These are phyloP conservation scores for Mucor velutinosus DNA, from an alignment of 371 early-diverging fungal genomes.

Conservation along the genomic window DNA sequence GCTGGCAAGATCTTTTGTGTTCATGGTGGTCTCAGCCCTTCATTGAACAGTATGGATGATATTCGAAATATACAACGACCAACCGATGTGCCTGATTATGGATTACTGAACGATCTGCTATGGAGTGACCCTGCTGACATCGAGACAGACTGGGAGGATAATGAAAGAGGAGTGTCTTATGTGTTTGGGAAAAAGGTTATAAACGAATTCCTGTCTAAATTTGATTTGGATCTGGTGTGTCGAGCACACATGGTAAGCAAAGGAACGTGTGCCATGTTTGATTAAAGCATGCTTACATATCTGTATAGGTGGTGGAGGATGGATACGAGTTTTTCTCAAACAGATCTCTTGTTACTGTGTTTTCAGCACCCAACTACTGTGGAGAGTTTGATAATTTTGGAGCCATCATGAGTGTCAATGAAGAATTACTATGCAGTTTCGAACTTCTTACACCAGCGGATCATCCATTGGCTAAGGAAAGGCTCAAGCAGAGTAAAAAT, in stretches of 20 bases:
- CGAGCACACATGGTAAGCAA: conserved; percentile 87
- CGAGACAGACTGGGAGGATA: conserved; percentile 92
- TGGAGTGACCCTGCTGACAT: conserved; percentile 90
- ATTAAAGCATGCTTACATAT: conserved; percentile 37
- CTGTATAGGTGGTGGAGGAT: conserved; percentile 91
- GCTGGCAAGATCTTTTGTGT: conserved; percentile 98
- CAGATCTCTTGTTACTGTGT: conserved; percentile 95
- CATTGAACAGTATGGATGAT: conserved; percentile 87
- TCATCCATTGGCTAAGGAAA: conserved; percentile 39
- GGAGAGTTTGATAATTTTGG: conserved; percentile 98
- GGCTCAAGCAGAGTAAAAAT: conserved; percentile 25
- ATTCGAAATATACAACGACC: conserved; percentile 90
- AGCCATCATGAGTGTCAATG: conserved; percentile 96
- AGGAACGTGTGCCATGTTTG: background rate
- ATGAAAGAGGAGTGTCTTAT: conserved; percentile 97
- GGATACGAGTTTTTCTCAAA: conserved; percentile 99
- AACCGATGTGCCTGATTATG: conserved; percentile 97
- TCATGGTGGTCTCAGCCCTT: conserved; percentile 97
- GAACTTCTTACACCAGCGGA: conserved; percentile 56
- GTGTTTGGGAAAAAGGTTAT: conserved; percentile 94
- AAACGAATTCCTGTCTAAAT: conserved; percentile 75
- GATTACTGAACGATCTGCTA: conserved; percentile 81
- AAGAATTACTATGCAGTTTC: conserved; percentile 92
- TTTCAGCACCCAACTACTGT: conserved; percentile 99
- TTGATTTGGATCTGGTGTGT: conserved; percentile 90